phyloP scores from a whole-genome alignment of 257 asterid genomes.

The Nicotiana knightiana region DNA sequence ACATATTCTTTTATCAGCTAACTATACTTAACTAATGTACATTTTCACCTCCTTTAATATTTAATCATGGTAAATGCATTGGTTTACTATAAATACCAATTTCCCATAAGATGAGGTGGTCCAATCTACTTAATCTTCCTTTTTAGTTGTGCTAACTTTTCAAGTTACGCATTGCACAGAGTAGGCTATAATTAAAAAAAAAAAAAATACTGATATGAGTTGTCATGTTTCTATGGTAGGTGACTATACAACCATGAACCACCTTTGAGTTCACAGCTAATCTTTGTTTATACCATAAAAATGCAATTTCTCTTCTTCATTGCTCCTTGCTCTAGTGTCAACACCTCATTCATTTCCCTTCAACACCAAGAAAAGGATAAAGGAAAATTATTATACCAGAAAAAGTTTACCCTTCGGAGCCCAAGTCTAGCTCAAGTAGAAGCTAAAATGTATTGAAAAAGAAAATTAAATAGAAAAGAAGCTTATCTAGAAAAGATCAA shows the following conservation, averaged over 20 bases:
- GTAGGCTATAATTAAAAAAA: background rate
- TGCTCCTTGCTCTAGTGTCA: background rate
- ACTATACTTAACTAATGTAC: too few species aligned
- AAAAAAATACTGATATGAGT: constrained; percentile 11
- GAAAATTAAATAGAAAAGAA: background rate
- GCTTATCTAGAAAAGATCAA: background rate
- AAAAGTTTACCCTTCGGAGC: background rate
- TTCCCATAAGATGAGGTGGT: background rate
- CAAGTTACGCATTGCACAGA: background rate
- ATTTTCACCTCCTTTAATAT: too few species aligned
- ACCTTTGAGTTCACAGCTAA: background rate
- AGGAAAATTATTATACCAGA: constrained; percentile 1
- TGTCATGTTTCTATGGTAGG: constrained; percentile 30
- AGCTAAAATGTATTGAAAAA: background rate
- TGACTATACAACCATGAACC: constrained; percentile 26
- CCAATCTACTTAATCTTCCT: background rate
- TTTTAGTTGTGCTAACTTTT: background rate
- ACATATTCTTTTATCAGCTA: too few species aligned
- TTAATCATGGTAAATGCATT: too few species aligned
- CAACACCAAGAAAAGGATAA: constrained; percentile 8
- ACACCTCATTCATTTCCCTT: constrained; percentile 20
- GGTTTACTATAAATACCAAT: too few species aligned
- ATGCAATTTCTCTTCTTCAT: constrained; percentile 12
- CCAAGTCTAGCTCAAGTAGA: background rate
- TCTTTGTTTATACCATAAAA: background rate